Evolutionary conservation across 352 stramenopile species (phyloP).

Genomic region (Chloridella minuta): DNA sequence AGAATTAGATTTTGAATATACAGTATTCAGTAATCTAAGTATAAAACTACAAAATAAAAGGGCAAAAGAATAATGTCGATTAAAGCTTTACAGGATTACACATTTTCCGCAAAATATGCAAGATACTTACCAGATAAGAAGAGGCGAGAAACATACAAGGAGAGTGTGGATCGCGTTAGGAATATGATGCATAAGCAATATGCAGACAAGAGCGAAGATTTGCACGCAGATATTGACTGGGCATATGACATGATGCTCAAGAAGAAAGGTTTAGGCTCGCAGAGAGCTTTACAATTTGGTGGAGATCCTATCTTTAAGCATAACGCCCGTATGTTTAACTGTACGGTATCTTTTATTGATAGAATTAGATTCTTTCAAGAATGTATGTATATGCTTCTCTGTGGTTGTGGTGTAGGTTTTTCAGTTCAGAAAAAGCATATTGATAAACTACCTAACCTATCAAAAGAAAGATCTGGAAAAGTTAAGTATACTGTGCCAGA

Average conservation of each 20-base stretch:
- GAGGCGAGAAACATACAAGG: too few relatives aligned
- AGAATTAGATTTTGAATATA: too few relatives aligned
- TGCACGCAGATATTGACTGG: too few relatives aligned
- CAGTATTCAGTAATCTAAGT: too few relatives aligned
- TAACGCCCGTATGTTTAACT: neutral
- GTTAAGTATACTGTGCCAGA: neutral
- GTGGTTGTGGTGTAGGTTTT: conserved; percentile 2
- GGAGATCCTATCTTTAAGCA: neutral
- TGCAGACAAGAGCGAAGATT: too few relatives aligned
- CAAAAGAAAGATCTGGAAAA: neutral
- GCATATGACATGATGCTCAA: neutral
- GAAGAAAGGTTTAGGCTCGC: neutral
- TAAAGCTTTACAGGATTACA: too few relatives aligned
- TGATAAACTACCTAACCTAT: neutral
- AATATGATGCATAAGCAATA: too few relatives aligned
- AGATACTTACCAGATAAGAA: too few relatives aligned
- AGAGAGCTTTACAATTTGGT: neutral
- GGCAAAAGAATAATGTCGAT: too few relatives aligned
- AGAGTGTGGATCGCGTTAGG: too few relatives aligned
- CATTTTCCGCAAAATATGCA: too few relatives aligned
- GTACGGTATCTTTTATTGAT: neutral
- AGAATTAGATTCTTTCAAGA: neutral
- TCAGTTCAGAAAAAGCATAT: neutral
- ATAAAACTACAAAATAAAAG: too few relatives aligned
- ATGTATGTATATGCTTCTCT: conserved; percentile 2